A percentile compares a stretch with the other conserved stretches of the same genome.
These are phyloP conservation scores for Microcera coccophila DNA, from an alignment of 2,329 filamentous ascomycete genomes.

Conservation along the genomic window DNA sequence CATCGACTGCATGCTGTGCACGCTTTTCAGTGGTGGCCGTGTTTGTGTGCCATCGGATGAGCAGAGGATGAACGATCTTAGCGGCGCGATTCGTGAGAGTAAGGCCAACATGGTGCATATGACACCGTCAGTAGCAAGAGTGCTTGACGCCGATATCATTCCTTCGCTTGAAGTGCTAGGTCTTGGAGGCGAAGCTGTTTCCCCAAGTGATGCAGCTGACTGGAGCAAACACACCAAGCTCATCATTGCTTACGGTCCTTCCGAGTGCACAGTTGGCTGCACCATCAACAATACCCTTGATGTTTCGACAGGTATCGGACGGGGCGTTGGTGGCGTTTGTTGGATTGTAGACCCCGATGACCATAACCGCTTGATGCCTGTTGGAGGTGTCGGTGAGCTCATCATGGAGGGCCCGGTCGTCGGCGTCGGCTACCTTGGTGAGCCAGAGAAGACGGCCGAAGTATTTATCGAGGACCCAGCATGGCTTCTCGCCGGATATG, in stretches of 20 bases:
- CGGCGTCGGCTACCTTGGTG: conserved; percentile 58
- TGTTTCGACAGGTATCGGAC: conserved; percentile 44
- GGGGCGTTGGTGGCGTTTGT: conserved; percentile 44
- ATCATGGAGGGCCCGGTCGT: conserved; percentile 57
- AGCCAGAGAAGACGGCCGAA: conserved; percentile 53
- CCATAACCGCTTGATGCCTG: conserved; percentile 43
- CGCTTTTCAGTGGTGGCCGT: conserved; percentile 47
- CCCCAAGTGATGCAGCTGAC: conserved; percentile 43
- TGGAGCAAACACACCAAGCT: conserved; percentile 47
- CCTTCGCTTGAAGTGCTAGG: conserved; percentile 45
- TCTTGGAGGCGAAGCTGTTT: conserved; percentile 52
- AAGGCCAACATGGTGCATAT: conserved; percentile 47
- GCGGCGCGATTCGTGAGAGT: conserved; percentile 42
- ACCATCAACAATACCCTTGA: conserved; percentile 45
- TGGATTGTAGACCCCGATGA: conserved; percentile 51
- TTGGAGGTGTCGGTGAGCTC: conserved; percentile 51
- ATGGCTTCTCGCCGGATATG: conserved; percentile 46
- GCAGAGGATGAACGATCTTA: conserved; percentile 49
- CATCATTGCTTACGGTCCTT: conserved; percentile 51
- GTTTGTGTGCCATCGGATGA: conserved; percentile 53
- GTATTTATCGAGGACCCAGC: conserved; percentile 54
- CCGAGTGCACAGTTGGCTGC: conserved; percentile 52
- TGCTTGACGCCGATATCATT: conserved; percentile 43
- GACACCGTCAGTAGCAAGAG: conserved; percentile 48
- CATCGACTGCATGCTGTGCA: conserved; percentile 52